Evolutionary conservation across 768 basidiomycete species (phyloP).

Genomic region (Favolaschia claudopus): DNA sequence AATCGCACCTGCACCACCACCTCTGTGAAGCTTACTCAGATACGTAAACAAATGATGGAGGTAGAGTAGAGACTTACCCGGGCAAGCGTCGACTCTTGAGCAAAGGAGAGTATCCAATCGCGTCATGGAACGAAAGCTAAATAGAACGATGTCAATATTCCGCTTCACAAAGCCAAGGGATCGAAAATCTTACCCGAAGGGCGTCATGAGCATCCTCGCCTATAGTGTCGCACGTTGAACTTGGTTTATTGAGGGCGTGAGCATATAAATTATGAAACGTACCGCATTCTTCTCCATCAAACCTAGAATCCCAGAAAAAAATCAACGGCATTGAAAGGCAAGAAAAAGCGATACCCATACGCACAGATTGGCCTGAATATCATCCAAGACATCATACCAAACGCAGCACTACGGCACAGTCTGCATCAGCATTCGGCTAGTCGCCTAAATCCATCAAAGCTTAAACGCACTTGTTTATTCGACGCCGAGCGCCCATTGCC

Average conservation of each 20-base stretch:
- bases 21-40: not conserved
- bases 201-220: slow-evolving; percentile 25
- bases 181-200: slow-evolving; percentile 14
- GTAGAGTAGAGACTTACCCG: not conserved
- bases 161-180: not conserved
- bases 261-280: not conserved
- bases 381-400: slow-evolving; percentile 18
- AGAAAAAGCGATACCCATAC: too few relatives aligned
- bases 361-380: slow-evolving; percentile 16
- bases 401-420: slow-evolving; percentile 17
- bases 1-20: slow-evolving; percentile 20
- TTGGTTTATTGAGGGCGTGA: not conserved
- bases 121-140: slow-evolving; percentile 27
- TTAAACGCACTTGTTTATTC: not conserved
- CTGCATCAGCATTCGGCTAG: not conserved
- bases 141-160: not conserved
- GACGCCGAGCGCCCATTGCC: not conserved
- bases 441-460: not conserved
- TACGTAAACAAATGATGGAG: not conserved
- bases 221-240: not conserved
- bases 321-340: too few relatives aligned
- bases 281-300: slow-evolving; percentile 10
- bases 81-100: slow-evolving; percentile 1
- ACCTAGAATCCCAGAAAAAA: too few relatives aligned
- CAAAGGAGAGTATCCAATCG: slow-evolving; percentile 20